These are phyloP conservation scores for Bruguiera hainesii DNA, from an alignment of 441 rosid genomes.

Conservation along the genomic window DNA sequence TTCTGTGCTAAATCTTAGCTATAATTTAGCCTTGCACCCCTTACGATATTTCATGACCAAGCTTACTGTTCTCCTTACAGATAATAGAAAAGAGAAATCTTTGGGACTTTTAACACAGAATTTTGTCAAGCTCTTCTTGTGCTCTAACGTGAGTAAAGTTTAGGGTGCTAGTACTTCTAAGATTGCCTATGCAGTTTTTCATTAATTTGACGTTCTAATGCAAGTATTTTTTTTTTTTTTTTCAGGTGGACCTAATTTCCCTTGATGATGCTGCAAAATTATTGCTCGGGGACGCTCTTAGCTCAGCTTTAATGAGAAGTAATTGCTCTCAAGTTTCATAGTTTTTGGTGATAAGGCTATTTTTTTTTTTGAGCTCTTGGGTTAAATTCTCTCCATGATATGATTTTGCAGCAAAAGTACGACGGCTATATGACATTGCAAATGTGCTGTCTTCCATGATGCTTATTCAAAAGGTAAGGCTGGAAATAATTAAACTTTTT, in stretches of 20 bases:
- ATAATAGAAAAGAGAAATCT: slow-evolving; percentile 77
- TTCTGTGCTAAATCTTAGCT: neutral
- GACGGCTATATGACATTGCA: slow-evolving; percentile 87
- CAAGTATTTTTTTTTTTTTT: slow-evolving; percentile 9
- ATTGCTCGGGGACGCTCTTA: slow-evolving; percentile 79
- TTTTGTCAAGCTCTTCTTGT: slow-evolving; percentile 79
- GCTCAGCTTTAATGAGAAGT: slow-evolving; percentile 74
- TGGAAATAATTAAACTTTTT: neutral
- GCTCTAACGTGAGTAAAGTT: slow-evolving; percentile 54
- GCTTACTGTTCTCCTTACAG: slow-evolving; percentile 34
- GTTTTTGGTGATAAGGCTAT: neutral
- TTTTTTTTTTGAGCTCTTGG: neutral
- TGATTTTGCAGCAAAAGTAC: slow-evolving; percentile 62
- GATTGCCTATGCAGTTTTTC: slow-evolving; percentile 1
- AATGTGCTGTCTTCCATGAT: slow-evolving; percentile 76
- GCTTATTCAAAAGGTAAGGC: slow-evolving; percentile 79
- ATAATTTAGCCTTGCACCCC: neutral
- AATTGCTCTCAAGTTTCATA: slow-evolving; percentile 19
- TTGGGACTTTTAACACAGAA: slow-evolving; percentile 80
- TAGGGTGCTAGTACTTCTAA: neutral
- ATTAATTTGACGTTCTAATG: slow-evolving; percentile 9
- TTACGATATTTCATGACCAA: neutral
- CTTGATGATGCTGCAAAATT: slow-evolving; percentile 83
- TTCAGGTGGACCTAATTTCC: slow-evolving; percentile 62
- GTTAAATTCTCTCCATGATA: slow-evolving; percentile 14